These are phyloP conservation scores for Sporothrix pallida DNA, from an alignment of 2,329 filamentous ascomycete genomes.

Conservation along the genomic window DNA sequence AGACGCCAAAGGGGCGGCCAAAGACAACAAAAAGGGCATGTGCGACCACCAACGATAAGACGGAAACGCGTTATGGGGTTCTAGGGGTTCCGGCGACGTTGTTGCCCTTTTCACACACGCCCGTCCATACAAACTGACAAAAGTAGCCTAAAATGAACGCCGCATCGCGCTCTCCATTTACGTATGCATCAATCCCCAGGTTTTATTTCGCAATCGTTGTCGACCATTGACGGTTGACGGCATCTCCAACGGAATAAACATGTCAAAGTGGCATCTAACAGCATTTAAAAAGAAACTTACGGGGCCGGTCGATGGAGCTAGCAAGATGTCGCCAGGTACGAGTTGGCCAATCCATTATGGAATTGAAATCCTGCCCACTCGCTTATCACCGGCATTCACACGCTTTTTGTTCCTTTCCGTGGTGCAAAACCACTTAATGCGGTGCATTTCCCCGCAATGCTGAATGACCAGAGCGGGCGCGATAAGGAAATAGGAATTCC, in stretches of 20 bases:
- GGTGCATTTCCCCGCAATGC: conserved; percentile 7
- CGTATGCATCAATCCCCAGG: conserved; percentile 22
- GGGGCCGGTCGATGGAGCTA: background rate
- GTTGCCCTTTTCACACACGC: conserved; percentile 6
- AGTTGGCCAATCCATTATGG: conserved; percentile 2
- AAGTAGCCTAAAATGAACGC: conserved; percentile 31
- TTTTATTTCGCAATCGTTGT: background rate
- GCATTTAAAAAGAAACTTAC: no score
- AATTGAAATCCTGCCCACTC: background rate
- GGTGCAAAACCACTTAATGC: background rate
- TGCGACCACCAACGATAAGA: background rate
- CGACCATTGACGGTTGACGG: background rate
- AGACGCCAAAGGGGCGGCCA: conserved; percentile 11
- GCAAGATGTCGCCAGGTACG: conserved; percentile 13
- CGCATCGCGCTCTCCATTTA: conserved; percentile 29
- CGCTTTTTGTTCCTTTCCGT: no score
- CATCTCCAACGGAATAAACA: background rate
- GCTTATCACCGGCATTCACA: conserved; percentile 23
- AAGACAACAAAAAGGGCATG: background rate
- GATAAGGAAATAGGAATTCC: conserved; percentile 5
- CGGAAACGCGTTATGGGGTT: background rate
- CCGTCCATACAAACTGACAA: background rate
- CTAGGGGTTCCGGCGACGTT: no score
- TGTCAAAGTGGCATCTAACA: background rate
- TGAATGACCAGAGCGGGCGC: background rate